Conservation (phyloP, 2,329 filamentous ascomycete species). For the Ophiostoma angusticollis region DNA sequence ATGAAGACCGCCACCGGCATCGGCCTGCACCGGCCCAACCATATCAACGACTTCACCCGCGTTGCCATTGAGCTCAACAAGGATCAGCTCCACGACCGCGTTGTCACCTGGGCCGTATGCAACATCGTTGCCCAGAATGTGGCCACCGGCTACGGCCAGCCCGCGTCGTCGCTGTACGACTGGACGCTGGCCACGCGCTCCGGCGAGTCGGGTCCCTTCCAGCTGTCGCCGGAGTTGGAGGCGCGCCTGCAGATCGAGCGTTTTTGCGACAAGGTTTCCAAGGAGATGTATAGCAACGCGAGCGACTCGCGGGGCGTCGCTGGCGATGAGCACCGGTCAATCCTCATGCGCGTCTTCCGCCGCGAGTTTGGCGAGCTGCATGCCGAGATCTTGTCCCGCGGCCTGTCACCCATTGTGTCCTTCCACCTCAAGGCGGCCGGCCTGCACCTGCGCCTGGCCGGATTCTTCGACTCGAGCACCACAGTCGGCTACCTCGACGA, state of each 20-base stretch:
- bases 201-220: slow-evolving; percentile 46
- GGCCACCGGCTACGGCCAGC: slow-evolving; percentile 73
- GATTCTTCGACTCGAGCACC: slow-evolving; percentile 67
- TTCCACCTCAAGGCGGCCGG: slow-evolving; percentile 61
- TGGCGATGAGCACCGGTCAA: slow-evolving; percentile 53
- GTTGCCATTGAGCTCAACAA: slow-evolving; percentile 63
- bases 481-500: slow-evolving; percentile 62
- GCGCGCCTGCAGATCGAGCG: slow-evolving; percentile 58
- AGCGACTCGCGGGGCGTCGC: slow-evolving; percentile 58
- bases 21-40: slow-evolving; percentile 65
- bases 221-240: slow-evolving; percentile 49
- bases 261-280: slow-evolving; percentile 65
- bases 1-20: slow-evolving; percentile 80
- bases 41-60: slow-evolving; percentile 72
- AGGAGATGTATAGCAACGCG: slow-evolving; percentile 67
- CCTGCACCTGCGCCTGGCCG: slow-evolving; percentile 63
- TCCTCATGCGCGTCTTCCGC: slow-evolving; percentile 53
- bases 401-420: slow-evolving; percentile 43
- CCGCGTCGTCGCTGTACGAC: slow-evolving; percentile 64
- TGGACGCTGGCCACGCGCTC: slow-evolving; percentile 54
- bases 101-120: slow-evolving; percentile 73
- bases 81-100: slow-evolving; percentile 65
- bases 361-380: slow-evolving; percentile 52
- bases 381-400: slow-evolving; percentile 44
- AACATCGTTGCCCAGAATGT: slow-evolving; percentile 74